These are phyloP conservation scores for Podaxis mareebaensis DNA, from an alignment of 768 basidiomycete genomes.

Conservation along the genomic window DNA sequence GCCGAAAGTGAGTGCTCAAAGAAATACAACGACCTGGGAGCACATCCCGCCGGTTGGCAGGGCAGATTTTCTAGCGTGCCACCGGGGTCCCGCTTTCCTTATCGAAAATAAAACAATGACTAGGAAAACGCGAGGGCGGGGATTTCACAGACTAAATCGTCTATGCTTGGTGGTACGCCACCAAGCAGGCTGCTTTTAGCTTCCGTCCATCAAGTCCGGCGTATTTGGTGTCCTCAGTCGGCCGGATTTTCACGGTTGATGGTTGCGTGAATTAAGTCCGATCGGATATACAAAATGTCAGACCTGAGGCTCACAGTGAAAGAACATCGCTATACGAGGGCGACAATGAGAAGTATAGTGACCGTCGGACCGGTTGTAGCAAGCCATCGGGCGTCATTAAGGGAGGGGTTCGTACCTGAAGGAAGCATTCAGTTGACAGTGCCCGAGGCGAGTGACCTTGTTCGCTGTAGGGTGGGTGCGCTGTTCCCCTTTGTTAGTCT, in stretches of 20 bases:
- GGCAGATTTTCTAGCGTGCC: background rate
- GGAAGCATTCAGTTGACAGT: background rate
- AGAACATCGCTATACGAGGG: conserved; percentile 5
- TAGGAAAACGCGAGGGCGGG: background rate
- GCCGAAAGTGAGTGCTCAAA: background rate
- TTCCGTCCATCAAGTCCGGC: background rate
- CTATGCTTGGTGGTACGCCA: background rate
- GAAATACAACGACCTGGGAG: conserved; percentile 15
- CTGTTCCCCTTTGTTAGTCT: too few species aligned
- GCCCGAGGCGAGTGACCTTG: too few species aligned
- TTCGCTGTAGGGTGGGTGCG: too few species aligned
- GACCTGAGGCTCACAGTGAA: background rate
- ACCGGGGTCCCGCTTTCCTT: background rate
- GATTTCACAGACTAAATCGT: background rate
- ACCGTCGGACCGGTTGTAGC: background rate
- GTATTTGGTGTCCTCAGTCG: background rate
- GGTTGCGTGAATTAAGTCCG: background rate
- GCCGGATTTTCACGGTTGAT: too few species aligned
- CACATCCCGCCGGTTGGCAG: conserved; percentile 3
- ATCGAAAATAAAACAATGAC: background rate
- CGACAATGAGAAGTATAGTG: conserved; percentile 3
- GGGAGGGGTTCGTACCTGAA: background rate
- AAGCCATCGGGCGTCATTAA: too few species aligned
- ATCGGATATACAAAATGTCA: background rate
- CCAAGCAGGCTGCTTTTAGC: background rate